A percentile compares a stretch with the other conserved stretches of the same genome.
phyloP scores from a whole-genome alignment of 2,329 filamentous ascomycete genomes.

The Coleophoma crateriformis region DNA sequence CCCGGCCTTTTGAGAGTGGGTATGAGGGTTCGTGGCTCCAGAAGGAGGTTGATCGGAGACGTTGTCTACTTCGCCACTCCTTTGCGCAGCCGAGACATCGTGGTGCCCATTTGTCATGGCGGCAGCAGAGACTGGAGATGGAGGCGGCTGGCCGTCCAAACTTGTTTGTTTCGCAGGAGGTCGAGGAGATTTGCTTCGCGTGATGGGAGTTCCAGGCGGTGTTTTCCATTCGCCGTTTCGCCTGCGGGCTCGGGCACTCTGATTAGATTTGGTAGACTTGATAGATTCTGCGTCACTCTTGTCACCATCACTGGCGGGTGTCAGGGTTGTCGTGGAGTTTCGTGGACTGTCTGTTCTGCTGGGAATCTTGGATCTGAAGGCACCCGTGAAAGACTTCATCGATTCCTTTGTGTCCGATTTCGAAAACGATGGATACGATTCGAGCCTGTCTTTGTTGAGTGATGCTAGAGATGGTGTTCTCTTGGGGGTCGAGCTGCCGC shows the following conservation, averaged over 20 bases:
- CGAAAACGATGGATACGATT: conserved; percentile 87
- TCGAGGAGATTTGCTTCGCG: conserved; percentile 29
- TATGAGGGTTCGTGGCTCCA: conserved; percentile 52
- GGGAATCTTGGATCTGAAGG: conserved; percentile 82
- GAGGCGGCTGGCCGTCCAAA: conserved; percentile 58
- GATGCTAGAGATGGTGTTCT: conserved; percentile 22
- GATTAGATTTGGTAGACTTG: conserved; percentile 55
- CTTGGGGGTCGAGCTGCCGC: conserved; percentile 20
- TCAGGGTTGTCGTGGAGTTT: conserved; percentile 62
- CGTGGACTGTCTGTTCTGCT: conserved; percentile 74
- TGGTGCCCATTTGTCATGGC: conserved; percentile 69
- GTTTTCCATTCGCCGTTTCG: conserved; percentile 20
- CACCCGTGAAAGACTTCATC: conserved; percentile 72
- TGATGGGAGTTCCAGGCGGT: neutral
- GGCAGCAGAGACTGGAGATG: conserved; percentile 79
- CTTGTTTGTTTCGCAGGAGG: conserved; percentile 26
- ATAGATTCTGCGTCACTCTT: conserved; percentile 72
- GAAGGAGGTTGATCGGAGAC: conserved; percentile 87
- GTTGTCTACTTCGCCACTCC: conserved; percentile 85
- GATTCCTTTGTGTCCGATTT: conserved; percentile 92
- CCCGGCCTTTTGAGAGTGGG: conserved; percentile 63
- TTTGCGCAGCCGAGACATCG: conserved; percentile 74
- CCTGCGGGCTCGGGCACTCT: conserved; percentile 40
- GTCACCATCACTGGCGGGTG: conserved; percentile 44
- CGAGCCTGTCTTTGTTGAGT: conserved; percentile 40